Evolutionary conservation across 2,329 filamentous ascomycete genomes (phyloP).

Genomic region (Xylariaceae sp.): DNA sequence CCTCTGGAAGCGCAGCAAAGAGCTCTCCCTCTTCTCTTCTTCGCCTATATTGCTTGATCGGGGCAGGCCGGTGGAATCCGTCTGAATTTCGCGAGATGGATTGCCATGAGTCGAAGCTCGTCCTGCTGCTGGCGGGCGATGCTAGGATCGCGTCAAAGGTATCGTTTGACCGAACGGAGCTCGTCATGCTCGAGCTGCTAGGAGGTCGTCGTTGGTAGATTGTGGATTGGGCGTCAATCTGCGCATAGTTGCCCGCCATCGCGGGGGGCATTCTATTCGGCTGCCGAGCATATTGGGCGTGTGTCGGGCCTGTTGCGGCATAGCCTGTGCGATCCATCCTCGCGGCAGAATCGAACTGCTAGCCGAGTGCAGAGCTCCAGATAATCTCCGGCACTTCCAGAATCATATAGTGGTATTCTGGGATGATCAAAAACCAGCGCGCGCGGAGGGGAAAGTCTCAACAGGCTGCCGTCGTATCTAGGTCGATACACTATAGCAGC

Average conservation of each 20-base stretch:
- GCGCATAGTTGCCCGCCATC: constrained; percentile 30
- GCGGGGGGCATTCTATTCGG: constrained; percentile 22
- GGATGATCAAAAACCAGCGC: not conserved
- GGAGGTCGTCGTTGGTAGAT: constrained; percentile 29
- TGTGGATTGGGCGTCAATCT: constrained; percentile 30
- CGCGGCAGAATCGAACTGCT: constrained; percentile 11
- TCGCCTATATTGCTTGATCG: constrained; percentile 35
- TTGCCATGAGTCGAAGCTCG: constrained; percentile 41
- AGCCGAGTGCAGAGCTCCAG: constrained; percentile 20
- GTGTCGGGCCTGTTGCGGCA: constrained; percentile 18
- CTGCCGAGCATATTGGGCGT: constrained; percentile 22
- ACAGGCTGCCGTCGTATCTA: constrained; percentile 24
- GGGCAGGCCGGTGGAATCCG: constrained; percentile 34
- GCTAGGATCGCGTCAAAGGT: constrained; percentile 32
- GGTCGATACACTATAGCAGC: constrained; percentile 19
- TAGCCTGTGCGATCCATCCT: constrained; percentile 22
- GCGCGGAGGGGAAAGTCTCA: constrained; percentile 20
- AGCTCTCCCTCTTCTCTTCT: constrained; percentile 46
- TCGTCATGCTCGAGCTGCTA: constrained; percentile 26
- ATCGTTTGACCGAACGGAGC: constrained; percentile 28
- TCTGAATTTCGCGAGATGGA: constrained; percentile 30
- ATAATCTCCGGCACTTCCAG: constrained; percentile 20
- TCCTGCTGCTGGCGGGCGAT: constrained; percentile 35
- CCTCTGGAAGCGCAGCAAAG: constrained; percentile 53
- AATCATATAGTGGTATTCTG: constrained; percentile 18